These are phyloP conservation scores for Coelastrella sp. DNA, from an alignment of 139 green algal species.

Conservation along the genomic window DNA sequence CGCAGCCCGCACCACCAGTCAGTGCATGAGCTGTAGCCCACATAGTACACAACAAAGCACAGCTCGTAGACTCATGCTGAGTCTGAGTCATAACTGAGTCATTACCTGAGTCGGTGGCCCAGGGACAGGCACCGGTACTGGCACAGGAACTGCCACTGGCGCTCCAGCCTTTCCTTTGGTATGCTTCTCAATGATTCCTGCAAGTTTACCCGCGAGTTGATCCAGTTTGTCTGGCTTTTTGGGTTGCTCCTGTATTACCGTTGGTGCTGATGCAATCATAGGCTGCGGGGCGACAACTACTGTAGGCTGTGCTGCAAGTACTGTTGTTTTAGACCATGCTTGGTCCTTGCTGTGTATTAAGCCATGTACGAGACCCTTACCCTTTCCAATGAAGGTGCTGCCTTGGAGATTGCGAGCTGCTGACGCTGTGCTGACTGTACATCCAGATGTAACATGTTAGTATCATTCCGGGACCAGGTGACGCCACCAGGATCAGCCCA, in stretches of 20 bases:
- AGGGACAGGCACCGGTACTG: conserved; percentile 23
- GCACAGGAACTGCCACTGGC: conserved; percentile 13
- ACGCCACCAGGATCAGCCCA: too few relatives aligned
- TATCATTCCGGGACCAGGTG: too few relatives aligned
- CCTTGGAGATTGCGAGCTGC: not conserved
- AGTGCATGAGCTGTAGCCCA: not conserved
- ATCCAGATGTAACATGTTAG: not conserved
- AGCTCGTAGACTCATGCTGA: not conserved
- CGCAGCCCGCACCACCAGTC: too few relatives aligned
- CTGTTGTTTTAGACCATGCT: conserved; percentile 10
- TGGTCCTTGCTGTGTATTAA: too few relatives aligned
- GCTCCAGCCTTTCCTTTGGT: not conserved
- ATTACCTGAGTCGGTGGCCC: conserved; percentile 4
- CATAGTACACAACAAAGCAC: not conserved
- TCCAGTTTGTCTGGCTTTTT: not conserved
- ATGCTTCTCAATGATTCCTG: not conserved
- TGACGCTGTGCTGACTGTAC: not conserved
- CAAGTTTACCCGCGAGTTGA: not conserved
- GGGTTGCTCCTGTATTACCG: not conserved
- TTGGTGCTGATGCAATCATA: conserved; percentile 8
- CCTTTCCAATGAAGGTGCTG: not conserved
- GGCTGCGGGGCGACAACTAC: not conserved
- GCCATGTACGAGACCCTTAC: not conserved
- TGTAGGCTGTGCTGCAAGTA: conserved; percentile 20
- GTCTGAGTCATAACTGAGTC: not conserved